Evolutionary conservation across 2,329 filamentous ascomycete species (phyloP).

Genomic region (Ophiostoma angusticollis): DNA sequence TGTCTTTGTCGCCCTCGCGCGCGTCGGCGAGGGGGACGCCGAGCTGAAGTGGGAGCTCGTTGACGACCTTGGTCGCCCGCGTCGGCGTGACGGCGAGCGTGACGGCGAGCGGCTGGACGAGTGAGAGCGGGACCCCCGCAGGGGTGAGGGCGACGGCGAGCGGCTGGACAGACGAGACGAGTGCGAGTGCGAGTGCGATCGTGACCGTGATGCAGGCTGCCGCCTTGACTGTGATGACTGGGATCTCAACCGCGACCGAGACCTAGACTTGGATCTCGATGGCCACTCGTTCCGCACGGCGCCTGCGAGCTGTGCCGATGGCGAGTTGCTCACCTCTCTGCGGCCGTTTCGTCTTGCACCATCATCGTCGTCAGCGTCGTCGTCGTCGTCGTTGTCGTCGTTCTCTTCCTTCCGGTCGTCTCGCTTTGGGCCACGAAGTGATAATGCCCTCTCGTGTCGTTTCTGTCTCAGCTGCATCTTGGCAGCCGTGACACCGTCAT

Average conservation of each 20-base stretch:
- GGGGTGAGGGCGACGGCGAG: background rate
- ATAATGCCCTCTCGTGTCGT: background rate
- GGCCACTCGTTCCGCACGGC: constrained; percentile 7
- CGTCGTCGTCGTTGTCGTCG: background rate
- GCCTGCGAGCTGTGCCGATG: constrained; percentile 11
- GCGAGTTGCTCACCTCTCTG: constrained; percentile 7
- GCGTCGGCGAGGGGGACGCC: constrained; percentile 18
- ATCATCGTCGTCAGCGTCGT: background rate
- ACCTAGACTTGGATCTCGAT: no score
- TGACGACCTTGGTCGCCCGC: background rate
- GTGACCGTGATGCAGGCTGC: background rate
- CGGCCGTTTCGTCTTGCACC: background rate
- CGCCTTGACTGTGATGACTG: no score
- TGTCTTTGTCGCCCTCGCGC: constrained; percentile 10
- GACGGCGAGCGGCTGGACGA: background rate
- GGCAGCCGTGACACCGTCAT: background rate
- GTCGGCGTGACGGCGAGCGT: background rate
- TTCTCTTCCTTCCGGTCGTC: background rate
- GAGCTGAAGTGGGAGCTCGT: background rate
- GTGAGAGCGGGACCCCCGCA: background rate
- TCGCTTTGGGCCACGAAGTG: constrained; percentile 3
- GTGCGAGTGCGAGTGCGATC: background rate
- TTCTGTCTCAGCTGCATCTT: background rate
- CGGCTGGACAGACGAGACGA: background rate
- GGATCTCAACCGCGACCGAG: background rate